A percentile compares a stretch with the other conserved stretches of the same genome.
Evolutionary conservation across 345 rosid genomes (phyloP).

Genomic region (Populus pruinosa): DNA sequence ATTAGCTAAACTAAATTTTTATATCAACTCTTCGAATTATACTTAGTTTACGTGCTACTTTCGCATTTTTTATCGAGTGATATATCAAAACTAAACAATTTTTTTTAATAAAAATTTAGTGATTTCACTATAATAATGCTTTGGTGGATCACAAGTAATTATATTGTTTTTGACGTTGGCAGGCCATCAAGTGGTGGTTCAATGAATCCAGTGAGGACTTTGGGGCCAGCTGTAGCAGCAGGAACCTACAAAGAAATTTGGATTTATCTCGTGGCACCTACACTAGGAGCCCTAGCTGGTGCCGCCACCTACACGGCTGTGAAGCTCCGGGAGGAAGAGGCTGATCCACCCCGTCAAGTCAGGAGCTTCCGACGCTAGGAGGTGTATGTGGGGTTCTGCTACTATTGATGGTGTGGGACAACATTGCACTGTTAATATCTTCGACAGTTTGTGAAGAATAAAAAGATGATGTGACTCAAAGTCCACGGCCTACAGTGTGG

Average conservation of each 20-base stretch:
- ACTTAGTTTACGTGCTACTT: too few relatives aligned
- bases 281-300: slow-evolving; percentile 78
- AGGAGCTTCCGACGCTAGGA: slow-evolving; percentile 83
- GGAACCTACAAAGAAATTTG: slow-evolving; percentile 74
- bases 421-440: neutral
- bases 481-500: slow-evolving; percentile 25
- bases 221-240: slow-evolving; percentile 94
- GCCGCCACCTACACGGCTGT: slow-evolving; percentile 71
- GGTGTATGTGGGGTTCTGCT: slow-evolving; percentile 1
- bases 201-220: slow-evolving; percentile 76
- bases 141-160: neutral
- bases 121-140: too few relatives aligned
- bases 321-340: slow-evolving; percentile 64
- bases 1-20: too few relatives aligned
- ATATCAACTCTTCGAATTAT: too few relatives aligned
- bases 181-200: slow-evolving; percentile 88
- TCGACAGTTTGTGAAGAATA: slow-evolving; percentile 24
- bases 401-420: slow-evolving; percentile 26
- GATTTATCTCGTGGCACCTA: slow-evolving; percentile 84
- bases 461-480: slow-evolving; percentile 21
- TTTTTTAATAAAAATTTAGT: too few relatives aligned
- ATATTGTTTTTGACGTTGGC: neutral
- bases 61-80: too few relatives aligned
- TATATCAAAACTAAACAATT: too few relatives aligned
- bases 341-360: slow-evolving; percentile 59